Evolutionary conservation across 495 filamentous ascomycete species (phyloP).

Genomic region (Aspergillus cavernicola): DNA sequence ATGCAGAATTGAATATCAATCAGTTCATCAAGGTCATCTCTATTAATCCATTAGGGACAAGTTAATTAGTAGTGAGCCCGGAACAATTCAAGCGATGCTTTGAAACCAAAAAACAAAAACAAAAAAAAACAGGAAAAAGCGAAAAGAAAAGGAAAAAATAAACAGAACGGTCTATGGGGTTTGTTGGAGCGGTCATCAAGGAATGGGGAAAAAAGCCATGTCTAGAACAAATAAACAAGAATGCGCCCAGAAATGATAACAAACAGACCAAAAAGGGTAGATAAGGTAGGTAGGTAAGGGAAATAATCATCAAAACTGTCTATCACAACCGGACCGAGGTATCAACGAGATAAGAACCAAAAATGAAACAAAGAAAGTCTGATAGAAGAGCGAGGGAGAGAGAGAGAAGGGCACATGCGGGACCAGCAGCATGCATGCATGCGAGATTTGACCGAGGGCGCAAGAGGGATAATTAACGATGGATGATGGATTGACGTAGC

Average conservation of each 20-base stretch:
- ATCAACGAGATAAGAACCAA: constrained; percentile 15
- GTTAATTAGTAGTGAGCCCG: not conserved
- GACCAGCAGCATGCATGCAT: constrained; percentile 11
- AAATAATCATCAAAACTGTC: constrained; percentile 18
- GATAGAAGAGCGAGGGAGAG: not conserved
- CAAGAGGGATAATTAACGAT: constrained; percentile 3
- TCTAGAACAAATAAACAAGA: constrained; percentile 1
- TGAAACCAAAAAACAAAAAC: not conserved
- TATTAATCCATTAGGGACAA: not conserved
- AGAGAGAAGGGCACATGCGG: constrained; percentile 8
- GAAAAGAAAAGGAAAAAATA: not conserved
- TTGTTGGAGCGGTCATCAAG: not conserved
- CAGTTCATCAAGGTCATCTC: too few relatives aligned
- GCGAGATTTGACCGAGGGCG: constrained; percentile 1
- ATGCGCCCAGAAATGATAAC: not conserved
- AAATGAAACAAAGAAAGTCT: constrained; percentile 1
- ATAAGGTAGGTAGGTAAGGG: not conserved
- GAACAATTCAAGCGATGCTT: not conserved
- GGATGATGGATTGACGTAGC: not conserved
- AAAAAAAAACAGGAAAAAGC: not conserved
- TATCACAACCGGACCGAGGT: constrained; percentile 23
- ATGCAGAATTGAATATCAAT: too few relatives aligned
- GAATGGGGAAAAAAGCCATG: not conserved
- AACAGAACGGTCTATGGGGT: not conserved
- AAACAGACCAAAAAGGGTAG: constrained; percentile 1